Evolutionary conservation across 179 eudicot genomes (phyloP).

Genomic region (Vitellaria paradoxa): DNA sequence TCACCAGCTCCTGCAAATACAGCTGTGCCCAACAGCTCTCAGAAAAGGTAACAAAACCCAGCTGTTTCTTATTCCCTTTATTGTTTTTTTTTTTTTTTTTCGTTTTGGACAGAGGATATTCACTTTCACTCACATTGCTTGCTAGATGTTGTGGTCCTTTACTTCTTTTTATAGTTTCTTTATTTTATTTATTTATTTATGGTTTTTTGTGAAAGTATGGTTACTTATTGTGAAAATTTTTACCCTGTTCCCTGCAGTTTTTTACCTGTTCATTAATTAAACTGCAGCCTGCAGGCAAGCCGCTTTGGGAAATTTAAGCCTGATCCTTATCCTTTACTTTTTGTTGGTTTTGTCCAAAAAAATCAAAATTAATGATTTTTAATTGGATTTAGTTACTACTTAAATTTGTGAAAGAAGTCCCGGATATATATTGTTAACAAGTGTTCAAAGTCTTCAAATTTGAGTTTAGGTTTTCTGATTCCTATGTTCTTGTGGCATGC

Average conservation of each 20-base stretch:
- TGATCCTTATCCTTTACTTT: too few relatives aligned
- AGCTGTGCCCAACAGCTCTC: conserved; percentile 69
- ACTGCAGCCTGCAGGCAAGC: neutral
- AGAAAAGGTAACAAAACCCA: conserved; percentile 63
- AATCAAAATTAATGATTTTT: neutral
- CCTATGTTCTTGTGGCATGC: neutral
- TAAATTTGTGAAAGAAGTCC: neutral
- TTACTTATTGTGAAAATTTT: neutral
- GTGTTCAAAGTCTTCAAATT: neutral
- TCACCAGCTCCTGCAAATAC: conserved; percentile 49
- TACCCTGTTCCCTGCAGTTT: neutral
- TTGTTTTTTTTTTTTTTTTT: conserved; percentile 10
- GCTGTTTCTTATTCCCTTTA: conserved; percentile 21
- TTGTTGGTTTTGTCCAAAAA: neutral
- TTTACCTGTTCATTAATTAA: neutral
- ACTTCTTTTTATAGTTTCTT: conserved; percentile 15
- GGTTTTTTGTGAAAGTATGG: neutral
- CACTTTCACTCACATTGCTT: conserved; percentile 21
- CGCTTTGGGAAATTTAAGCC: too few relatives aligned
- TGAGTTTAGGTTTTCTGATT: neutral
- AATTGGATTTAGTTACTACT: too few relatives aligned
- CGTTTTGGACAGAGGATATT: conserved; percentile 47
- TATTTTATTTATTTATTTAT: neutral
- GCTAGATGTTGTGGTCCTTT: conserved; percentile 39
- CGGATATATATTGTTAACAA: neutral